Conservation (phyloP, 768 basidiomycete species). For the Suillus alpinus region DNA sequence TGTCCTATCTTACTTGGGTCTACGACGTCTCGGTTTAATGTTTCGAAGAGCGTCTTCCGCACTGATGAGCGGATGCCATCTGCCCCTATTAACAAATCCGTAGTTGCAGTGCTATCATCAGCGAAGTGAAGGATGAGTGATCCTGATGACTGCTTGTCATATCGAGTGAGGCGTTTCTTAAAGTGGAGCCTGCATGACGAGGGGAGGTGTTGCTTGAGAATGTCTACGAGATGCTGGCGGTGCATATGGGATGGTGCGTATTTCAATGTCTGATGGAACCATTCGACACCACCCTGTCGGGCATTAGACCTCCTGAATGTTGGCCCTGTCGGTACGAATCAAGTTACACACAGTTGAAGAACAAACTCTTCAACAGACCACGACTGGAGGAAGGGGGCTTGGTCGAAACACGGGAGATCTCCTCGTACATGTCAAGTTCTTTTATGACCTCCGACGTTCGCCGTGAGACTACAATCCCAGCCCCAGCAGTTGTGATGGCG, state of each 20-base stretch:
- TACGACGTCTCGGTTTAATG: slow-evolving; percentile 8
- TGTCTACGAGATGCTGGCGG: slow-evolving; percentile 35
- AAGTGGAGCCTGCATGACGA: slow-evolving; percentile 29
- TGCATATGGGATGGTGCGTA: slow-evolving; percentile 32
- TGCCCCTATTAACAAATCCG: slow-evolving; percentile 41
- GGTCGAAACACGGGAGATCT: slow-evolving; percentile 18
- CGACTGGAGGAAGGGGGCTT: slow-evolving; percentile 17
- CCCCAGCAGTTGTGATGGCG: slow-evolving; percentile 40
- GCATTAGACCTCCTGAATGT: slow-evolving; percentile 31
- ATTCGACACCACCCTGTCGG: slow-evolving; percentile 28
- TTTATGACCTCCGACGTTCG: slow-evolving; percentile 43
- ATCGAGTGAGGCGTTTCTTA: slow-evolving; percentile 33
- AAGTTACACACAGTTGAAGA: background rate
- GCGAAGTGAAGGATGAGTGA: slow-evolving; percentile 33
- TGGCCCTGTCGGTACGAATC: slow-evolving; percentile 14
- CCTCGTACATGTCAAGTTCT: slow-evolving; percentile 37
- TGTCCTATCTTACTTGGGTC: slow-evolving; percentile 11
- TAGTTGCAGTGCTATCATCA: slow-evolving; percentile 33
- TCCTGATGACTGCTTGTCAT: slow-evolving; percentile 20
- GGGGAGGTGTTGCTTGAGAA: slow-evolving; percentile 29
- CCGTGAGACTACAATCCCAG: slow-evolving; percentile 45
- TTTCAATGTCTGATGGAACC: slow-evolving; percentile 24
- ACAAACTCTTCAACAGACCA: slow-evolving; percentile 10
- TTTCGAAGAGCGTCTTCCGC: slow-evolving; percentile 25
- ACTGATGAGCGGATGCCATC: slow-evolving; percentile 42